Percentiles rank a stretch among this genome's conserved stretches.
phyloP scores from a whole-genome alignment of 495 filamentous ascomycete genomes.

The Neurospora sp. region DNA sequence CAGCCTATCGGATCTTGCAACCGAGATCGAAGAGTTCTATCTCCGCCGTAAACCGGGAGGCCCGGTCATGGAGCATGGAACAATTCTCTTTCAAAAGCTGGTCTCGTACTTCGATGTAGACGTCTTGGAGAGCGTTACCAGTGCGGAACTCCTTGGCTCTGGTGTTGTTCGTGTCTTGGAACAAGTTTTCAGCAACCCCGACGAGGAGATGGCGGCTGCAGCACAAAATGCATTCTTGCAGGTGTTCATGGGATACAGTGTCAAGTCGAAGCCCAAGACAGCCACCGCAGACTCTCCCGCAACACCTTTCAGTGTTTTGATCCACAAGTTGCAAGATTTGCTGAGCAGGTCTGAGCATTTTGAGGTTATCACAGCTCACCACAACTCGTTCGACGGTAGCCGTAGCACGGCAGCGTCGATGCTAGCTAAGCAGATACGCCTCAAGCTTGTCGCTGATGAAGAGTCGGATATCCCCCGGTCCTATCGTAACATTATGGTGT shows the following conservation, averaged over 20 bases:
- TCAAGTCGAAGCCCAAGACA: constrained; percentile 51
- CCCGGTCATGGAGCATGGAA: constrained; percentile 40
- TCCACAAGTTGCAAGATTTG: constrained; percentile 91
- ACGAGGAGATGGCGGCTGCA: constrained; percentile 41
- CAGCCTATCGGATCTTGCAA: constrained; percentile 59
- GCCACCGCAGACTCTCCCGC: constrained; percentile 52
- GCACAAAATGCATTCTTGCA: constrained; percentile 80
- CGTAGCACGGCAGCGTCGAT: constrained; percentile 88
- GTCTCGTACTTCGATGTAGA: constrained; percentile 86
- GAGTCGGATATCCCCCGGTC: constrained; percentile 74
- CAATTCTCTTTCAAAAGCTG: constrained; percentile 60
- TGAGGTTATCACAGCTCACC: constrained; percentile 90
- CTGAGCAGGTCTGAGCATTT: constrained; percentile 96
- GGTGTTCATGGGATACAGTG: constrained; percentile 78
- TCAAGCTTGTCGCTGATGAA: constrained; percentile 84
- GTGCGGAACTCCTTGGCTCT: constrained; percentile 84
- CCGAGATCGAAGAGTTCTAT: constrained; percentile 61
- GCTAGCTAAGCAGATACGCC: constrained; percentile 89
- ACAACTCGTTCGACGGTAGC: constrained; percentile 85
- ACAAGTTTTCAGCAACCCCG: constrained; percentile 65
- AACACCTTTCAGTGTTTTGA: constrained; percentile 82
- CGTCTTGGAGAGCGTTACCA: constrained; percentile 86
- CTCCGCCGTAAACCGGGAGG: constrained; percentile 35
- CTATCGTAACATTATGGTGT: constrained; percentile 92
- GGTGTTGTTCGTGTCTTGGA: constrained; percentile 77